Percentiles rank a stretch among this genome's conserved stretches.
phyloP scores from a whole-genome alignment of 805 yeast species.

The Metahyphopichia silvanorum region DNA sequence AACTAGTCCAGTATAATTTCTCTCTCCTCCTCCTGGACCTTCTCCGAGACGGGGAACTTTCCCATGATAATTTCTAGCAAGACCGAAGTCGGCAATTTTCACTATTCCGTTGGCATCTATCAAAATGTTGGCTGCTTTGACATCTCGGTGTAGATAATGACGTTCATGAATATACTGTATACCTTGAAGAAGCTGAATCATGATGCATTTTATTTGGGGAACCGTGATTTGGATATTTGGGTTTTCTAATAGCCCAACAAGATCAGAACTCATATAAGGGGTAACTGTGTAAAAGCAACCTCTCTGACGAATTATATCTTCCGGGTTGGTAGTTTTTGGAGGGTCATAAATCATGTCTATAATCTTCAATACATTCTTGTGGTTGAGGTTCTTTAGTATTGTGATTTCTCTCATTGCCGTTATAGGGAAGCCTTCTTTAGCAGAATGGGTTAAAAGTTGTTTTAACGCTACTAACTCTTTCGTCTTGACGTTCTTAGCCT shows the following conservation, averaged over 20 bases:
- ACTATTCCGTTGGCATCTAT: constrained; percentile 72
- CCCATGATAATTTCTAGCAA: constrained; percentile 76
- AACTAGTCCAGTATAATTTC: constrained; percentile 60
- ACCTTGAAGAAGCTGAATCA: constrained; percentile 76
- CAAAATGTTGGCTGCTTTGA: constrained; percentile 93
- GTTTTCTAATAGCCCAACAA: constrained; percentile 85
- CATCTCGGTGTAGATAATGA: constrained; percentile 75
- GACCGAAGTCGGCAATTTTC: constrained; percentile 93
- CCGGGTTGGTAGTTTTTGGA: constrained; percentile 29
- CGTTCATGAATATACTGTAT: constrained; percentile 73
- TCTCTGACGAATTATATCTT: constrained; percentile 33
- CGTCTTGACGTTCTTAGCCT: constrained; percentile 59
- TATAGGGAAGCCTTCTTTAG: constrained; percentile 83
- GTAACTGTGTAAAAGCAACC: constrained; percentile 78
- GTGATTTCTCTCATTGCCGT: constrained; percentile 93
- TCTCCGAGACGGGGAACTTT: constrained; percentile 48
- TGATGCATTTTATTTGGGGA: constrained; percentile 77
- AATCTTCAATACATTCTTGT: constrained; percentile 71
- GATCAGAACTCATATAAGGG: constrained; percentile 89
- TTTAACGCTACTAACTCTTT: constrained; percentile 79
- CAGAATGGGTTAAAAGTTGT: constrained; percentile 73
- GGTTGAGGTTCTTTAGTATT: constrained; percentile 66
- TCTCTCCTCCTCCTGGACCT: constrained; percentile 58
- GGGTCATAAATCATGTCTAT: constrained; percentile 65
- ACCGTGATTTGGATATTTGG: constrained; percentile 58